These are phyloP conservation scores for Pseudopithomyces chartarum DNA, from an alignment of 2,329 filamentous ascomycete genomes.

Conservation along the genomic window DNA sequence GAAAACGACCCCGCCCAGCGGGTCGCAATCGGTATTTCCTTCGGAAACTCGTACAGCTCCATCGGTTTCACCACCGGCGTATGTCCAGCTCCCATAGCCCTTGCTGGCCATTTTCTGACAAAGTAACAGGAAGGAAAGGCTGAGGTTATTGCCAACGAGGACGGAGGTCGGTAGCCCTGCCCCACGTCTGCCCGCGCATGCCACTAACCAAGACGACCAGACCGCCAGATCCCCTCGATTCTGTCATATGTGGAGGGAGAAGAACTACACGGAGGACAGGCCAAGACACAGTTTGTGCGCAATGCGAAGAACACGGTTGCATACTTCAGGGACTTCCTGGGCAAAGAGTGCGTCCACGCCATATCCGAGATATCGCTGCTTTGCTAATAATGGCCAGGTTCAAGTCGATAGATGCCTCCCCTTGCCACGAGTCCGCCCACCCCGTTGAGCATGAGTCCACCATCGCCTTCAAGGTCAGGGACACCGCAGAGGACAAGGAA, in stretches of 20 bases:
- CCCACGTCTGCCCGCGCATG: conserved; percentile 8
- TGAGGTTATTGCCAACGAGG: conserved; percentile 98
- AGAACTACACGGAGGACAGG: conserved; percentile 95
- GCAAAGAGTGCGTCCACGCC: conserved; percentile 74
- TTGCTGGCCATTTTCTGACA: conserved; percentile 9
- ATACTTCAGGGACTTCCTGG: conserved; percentile 94
- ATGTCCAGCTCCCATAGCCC: conserved; percentile 27
- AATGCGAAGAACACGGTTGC: conserved; percentile 93
- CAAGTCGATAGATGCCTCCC: conserved; percentile 94
- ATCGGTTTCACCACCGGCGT: conserved; percentile 82
- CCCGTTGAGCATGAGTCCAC: conserved; percentile 74
- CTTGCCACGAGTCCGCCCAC: conserved; percentile 92
- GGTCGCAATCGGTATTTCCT: conserved; percentile 89
- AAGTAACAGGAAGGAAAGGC: conserved; percentile 78
- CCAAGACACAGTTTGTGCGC: conserved; percentile 89
- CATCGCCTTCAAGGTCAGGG: conserved; percentile 82
- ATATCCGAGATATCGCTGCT: neutral
- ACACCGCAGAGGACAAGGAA: conserved; percentile 61
- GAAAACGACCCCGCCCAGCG: conserved; percentile 58
- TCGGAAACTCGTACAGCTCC: conserved; percentile 98
- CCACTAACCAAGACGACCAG: conserved; percentile 51
- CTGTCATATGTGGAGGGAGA: conserved; percentile 95
- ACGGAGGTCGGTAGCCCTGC: conserved; percentile 72
- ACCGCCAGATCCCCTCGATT: conserved; percentile 94
- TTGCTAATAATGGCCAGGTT: conserved; percentile 59